These are phyloP conservation scores for Papilionanthe hybrid DNA, from an alignment of 116 monocot genomes.

Conservation along the genomic window DNA sequence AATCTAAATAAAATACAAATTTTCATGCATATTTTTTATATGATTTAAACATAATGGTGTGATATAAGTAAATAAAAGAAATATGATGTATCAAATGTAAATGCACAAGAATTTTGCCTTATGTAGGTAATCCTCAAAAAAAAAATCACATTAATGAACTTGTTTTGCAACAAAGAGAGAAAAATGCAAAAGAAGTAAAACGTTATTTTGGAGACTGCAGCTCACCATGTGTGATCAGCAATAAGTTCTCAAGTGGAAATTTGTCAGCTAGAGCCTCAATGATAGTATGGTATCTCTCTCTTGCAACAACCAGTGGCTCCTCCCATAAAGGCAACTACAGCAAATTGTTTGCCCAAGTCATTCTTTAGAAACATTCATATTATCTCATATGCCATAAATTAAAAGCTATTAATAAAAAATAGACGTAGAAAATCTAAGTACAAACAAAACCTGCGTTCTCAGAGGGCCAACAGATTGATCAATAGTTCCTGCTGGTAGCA, in stretches of 20 bases:
- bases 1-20: too few relatives aligned
- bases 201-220: not conserved
- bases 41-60: too few relatives aligned
- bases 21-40: too few relatives aligned
- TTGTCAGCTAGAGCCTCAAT: conserved; percentile 69
- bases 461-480: conserved; percentile 50
- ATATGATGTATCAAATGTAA: too few relatives aligned
- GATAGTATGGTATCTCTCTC: conserved; percentile 49
- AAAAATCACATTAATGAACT: not conserved
- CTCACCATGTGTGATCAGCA: conserved; percentile 85
- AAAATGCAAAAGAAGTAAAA: not conserved
- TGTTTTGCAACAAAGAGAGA: not conserved
- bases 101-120: too few relatives aligned
- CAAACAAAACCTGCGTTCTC: conserved; percentile 38
- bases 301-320: conserved; percentile 44
- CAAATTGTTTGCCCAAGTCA: not conserved
- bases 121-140: too few relatives aligned
- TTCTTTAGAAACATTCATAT: not conserved
- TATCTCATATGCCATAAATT: not conserved
- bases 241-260: conserved; percentile 73
- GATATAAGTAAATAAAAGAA: too few relatives aligned
- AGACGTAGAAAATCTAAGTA: not conserved
- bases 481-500: conserved; percentile 50
- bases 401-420: not conserved
- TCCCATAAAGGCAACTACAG: conserved; percentile 64